Percentiles rank a stretch among this genome's conserved stretches.
These are phyloP conservation scores for Erigeron philadelphicus DNA, from an alignment of 140 eudicot genomes.

Conservation along the genomic window DNA sequence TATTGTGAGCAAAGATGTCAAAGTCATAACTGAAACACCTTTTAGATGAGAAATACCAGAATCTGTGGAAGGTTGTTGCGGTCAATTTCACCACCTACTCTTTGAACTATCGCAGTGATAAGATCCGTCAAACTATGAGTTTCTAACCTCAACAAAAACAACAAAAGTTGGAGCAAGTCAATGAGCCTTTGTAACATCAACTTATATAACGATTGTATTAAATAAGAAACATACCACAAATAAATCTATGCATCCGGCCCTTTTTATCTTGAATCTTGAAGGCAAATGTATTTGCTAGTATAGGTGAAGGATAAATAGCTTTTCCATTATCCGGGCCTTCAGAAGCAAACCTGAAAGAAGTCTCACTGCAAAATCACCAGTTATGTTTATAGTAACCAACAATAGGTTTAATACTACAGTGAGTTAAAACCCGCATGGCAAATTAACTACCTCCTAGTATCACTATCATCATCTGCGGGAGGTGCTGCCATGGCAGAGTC, in stretches of 20 bases:
- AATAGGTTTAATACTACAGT: constrained; percentile 9
- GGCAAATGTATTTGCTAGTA: constrained; percentile 49
- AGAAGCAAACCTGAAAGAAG: constrained; percentile 64
- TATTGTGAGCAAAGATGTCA: not conserved
- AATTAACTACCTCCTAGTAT: constrained; percentile 60
- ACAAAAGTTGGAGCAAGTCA: constrained; percentile 5
- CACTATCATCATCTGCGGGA: constrained; percentile 77
- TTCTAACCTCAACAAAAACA: constrained; percentile 42
- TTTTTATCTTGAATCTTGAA: constrained; percentile 84
- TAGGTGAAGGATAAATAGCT: constrained; percentile 56
- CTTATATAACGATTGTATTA: not conserved
- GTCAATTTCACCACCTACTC: constrained; percentile 90
- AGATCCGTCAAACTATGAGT: constrained; percentile 75
- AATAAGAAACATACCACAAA: constrained; percentile 47
- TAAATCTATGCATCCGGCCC: constrained; percentile 85
- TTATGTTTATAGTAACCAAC: constrained; percentile 10
- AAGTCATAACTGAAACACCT: not conserved
- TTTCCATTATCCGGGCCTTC: constrained; percentile 62
- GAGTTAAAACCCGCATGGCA: not conserved
- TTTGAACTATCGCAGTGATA: constrained; percentile 81
- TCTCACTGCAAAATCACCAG: constrained; percentile 50
- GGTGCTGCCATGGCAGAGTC: constrained; percentile 84
- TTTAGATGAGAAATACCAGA: constrained; percentile 47
- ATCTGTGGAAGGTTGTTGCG: constrained; percentile 82
- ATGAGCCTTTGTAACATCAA: constrained; percentile 12